Evolutionary conservation across 495 filamentous ascomycete genomes (phyloP).

Genomic region (Daldinia caldariorum): DNA sequence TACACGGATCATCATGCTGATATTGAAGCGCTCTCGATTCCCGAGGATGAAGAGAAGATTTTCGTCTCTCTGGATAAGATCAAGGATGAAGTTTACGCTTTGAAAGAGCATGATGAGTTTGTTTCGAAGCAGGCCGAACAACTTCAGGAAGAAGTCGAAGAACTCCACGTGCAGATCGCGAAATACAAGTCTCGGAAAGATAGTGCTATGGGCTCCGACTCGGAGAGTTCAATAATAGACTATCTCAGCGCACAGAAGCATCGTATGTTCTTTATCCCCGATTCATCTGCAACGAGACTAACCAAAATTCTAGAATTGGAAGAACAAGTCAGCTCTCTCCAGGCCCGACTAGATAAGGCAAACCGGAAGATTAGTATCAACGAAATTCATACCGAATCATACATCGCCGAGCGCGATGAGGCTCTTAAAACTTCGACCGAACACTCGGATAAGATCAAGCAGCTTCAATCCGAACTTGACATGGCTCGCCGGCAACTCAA

Average conservation of each 20-base stretch:
- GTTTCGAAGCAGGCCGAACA: constrained; percentile 60
- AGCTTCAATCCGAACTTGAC: constrained; percentile 55
- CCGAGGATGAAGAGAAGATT: constrained; percentile 60
- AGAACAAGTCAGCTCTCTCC: constrained; percentile 54
- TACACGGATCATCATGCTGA: constrained; percentile 50
- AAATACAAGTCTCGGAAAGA: constrained; percentile 54
- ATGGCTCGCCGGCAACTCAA: constrained; percentile 52
- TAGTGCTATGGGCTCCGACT: constrained; percentile 59
- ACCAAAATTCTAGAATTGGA: constrained; percentile 47
- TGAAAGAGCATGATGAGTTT: constrained; percentile 61
- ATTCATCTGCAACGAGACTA: background rate
- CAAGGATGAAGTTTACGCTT: constrained; percentile 59
- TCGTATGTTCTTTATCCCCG: constrained; percentile 30
- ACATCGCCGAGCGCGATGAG: constrained; percentile 58
- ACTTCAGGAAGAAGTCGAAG: constrained; percentile 57
- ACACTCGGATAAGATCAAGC: constrained; percentile 56
- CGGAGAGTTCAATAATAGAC: constrained; percentile 52
- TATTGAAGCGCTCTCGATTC: constrained; percentile 52
- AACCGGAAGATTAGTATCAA: constrained; percentile 56
- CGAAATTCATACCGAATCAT: constrained; percentile 58
- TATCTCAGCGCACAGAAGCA: constrained; percentile 49
- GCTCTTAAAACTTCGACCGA: constrained; percentile 55
- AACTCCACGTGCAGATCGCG: constrained; percentile 55
- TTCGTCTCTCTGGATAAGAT: constrained; percentile 66
- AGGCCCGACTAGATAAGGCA: constrained; percentile 57